phyloP scores from a whole-genome alignment of 768 basidiomycete genomes.

The Leccinum broughii region DNA sequence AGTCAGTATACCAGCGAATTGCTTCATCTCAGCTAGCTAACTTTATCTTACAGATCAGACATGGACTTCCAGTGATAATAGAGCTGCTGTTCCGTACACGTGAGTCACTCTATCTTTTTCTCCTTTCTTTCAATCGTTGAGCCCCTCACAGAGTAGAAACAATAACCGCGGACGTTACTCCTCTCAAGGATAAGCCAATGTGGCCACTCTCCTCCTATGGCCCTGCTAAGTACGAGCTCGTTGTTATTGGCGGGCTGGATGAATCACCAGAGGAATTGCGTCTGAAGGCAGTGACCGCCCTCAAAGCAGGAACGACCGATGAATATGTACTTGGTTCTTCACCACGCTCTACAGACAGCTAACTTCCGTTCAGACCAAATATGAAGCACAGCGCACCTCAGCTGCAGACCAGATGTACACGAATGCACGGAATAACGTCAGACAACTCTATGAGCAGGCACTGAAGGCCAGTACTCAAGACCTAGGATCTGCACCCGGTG shows the following conservation, averaged over 20 bases:
- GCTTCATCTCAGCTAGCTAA: slow-evolving; percentile 15
- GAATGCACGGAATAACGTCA: slow-evolving; percentile 51
- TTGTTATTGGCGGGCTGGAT: slow-evolving; percentile 64
- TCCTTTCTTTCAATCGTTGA: background rate
- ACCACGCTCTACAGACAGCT: background rate
- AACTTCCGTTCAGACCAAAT: slow-evolving; percentile 44
- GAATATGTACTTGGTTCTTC: slow-evolving; percentile 63
- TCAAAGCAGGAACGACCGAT: slow-evolving; percentile 51
- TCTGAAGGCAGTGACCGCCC: slow-evolving; percentile 57
- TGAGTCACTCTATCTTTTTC: slow-evolving; percentile 20
- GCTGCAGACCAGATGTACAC: slow-evolving; percentile 50
- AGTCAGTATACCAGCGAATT: slow-evolving; percentile 42
- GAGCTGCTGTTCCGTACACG: slow-evolving; percentile 39
- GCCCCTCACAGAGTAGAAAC: slow-evolving; percentile 50
- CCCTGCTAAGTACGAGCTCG: slow-evolving; percentile 72
- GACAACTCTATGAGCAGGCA: slow-evolving; percentile 55
- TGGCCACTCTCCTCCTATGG: slow-evolving; percentile 84
- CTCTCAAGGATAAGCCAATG: slow-evolving; percentile 61
- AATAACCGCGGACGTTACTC: slow-evolving; percentile 63
- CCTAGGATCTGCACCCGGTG: slow-evolving; percentile 11
- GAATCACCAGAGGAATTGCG: slow-evolving; percentile 79
- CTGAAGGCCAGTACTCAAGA: slow-evolving; percentile 39
- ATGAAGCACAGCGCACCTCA: slow-evolving; percentile 56
- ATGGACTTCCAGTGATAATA: slow-evolving; percentile 38
- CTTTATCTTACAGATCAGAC: slow-evolving; percentile 35